Evolutionary conservation across 2,329 filamentous ascomycete species (phyloP), one percentile per base, ranked within the genome.

Genomic region (Teratosphaeria pseudoeucalypti): DNA sequence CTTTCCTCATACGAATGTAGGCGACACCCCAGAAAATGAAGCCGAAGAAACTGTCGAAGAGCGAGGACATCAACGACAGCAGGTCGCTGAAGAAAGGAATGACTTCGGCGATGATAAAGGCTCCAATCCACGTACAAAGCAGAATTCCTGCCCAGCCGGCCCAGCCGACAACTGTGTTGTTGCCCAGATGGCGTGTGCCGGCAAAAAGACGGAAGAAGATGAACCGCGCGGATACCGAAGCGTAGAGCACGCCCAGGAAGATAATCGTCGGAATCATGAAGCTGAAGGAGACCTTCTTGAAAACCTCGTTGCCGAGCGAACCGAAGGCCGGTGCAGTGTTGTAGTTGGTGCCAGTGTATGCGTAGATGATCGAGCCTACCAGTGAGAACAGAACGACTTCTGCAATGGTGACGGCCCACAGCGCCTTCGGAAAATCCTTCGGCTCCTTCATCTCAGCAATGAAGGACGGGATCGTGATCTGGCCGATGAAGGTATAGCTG

Each of bases 191-290:
- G 61, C 81, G 82, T 12, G 90, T 88, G 67, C 85, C 85, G 60
- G 87, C 84, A 74, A 95, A 96, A 19, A 94, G 71, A 63, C 90
- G 88, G 82, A 96, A 95, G 78, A 96, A 95, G 68, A 96, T 78
- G 76, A 96, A 96, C 34, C 92, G 87, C 0, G 89, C 88, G 3
- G 90, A 92, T 1, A 96, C 90, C 0, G 89, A 94, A 14, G 92
- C 91, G 71, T 96, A 96, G 19, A 96, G 75, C 0, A 95, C 90
- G 7, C 92, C 92, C 4, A 96, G 76, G 78, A 96, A 96, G 70
- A 96, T 90, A 64, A 96, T 81, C 0, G 92, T 96, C 0, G 92
- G 92, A 34, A 96, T 88, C 91, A 96, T 96, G 78, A 96, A 95
- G 12, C 88, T 91, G 75, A 95, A 96, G 0, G 89, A 83, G 2